phyloP scores from a whole-genome alignment of 345 rosid genomes.

The Kandelia obovata region DNA sequence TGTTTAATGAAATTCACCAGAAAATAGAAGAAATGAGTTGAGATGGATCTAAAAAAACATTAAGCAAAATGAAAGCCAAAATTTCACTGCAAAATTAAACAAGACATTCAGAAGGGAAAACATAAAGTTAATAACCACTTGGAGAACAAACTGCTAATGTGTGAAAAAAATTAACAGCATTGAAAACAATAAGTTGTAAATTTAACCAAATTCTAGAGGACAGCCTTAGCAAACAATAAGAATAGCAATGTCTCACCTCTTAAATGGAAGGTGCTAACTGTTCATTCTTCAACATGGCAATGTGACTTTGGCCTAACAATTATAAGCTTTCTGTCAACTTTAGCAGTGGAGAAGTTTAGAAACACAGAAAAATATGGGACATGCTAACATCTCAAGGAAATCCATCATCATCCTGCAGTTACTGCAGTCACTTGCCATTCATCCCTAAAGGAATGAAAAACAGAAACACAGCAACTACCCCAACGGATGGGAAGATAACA shows the following conservation, averaged over 20 bases:
- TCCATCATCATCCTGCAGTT: not conserved
- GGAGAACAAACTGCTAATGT: too few relatives aligned
- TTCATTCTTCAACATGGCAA: conserved; percentile 29
- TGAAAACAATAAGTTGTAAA: not conserved
- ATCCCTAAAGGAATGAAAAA: conserved; percentile 1
- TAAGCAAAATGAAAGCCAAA: too few relatives aligned
- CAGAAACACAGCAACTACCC: not conserved
- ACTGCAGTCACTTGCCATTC: not conserved
- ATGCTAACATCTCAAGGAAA: not conserved
- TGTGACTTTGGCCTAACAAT: conserved; percentile 38
- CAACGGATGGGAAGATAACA: too few relatives aligned
- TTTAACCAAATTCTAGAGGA: not conserved
- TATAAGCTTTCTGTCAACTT: conserved; percentile 7
- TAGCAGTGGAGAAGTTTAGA: not conserved
- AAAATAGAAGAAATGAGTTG: too few relatives aligned
- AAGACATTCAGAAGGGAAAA: too few relatives aligned
- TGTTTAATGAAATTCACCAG: too few relatives aligned
- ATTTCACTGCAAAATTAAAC: too few relatives aligned
- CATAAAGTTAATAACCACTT: too few relatives aligned
- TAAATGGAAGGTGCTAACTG: conserved; percentile 18
- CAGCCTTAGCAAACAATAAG: not conserved
- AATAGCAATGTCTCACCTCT: conserved; percentile 9
- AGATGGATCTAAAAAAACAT: too few relatives aligned
- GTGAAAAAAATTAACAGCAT: not conserved
- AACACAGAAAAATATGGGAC: conserved; percentile 5